Percentiles rank a stretch among this genome's conserved stretches.
These are phyloP conservation scores for Ziziphus jujuba DNA, from an alignment of 306 rosid genomes.

Conservation along the genomic window DNA sequence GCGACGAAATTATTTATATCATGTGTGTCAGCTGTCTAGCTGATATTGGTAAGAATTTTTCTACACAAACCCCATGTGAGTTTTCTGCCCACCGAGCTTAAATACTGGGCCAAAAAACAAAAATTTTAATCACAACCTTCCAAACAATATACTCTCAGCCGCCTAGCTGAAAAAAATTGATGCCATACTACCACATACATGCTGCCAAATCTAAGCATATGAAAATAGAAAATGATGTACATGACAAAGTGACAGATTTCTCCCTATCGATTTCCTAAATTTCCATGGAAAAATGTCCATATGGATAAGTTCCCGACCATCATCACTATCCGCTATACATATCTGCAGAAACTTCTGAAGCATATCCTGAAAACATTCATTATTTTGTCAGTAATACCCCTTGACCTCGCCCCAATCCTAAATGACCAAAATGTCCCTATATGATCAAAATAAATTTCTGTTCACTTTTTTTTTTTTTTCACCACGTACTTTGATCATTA, in stretches of 20 bases:
- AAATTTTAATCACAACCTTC: conserved; percentile 7
- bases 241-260: conserved; percentile 13
- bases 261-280: conserved; percentile 5
- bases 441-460: no score
- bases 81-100: conserved; percentile 7
- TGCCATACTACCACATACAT: not conserved
- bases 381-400: not conserved
- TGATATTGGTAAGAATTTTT: no score
- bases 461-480: no score
- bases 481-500: not conserved
- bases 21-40: no score
- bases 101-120: conserved; percentile 8
- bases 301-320: not conserved
- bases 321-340: not conserved
- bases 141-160: not conserved
- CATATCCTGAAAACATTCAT: not conserved
- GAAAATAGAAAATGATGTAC: no score
- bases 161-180: not conserved
- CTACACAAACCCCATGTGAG: conserved; percentile 35
- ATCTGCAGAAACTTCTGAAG: conserved; percentile 3
- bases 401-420: no score
- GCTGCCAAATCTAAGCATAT: not conserved
- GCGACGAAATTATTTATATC: not conserved
- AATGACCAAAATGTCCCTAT: no score
- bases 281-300: not conserved